Evolutionary conservation across 495 filamentous ascomycete genomes (phyloP), one percentile per base, ranked within the genome.

Genomic region (Diplogelasinospora grovesii): DNA sequence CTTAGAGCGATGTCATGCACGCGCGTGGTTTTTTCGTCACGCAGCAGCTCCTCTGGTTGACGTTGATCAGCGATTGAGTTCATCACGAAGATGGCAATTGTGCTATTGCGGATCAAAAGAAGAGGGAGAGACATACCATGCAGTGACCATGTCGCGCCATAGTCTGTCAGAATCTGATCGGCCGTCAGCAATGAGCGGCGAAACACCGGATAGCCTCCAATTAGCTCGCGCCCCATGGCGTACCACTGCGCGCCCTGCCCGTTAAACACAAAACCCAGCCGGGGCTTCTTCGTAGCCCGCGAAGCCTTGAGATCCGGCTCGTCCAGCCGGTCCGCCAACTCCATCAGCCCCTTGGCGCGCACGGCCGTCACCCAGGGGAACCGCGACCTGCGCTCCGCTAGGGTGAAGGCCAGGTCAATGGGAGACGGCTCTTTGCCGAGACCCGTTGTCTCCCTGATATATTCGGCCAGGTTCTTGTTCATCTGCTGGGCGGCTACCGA

Each of bases 201-300:
- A 20, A 30, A 46, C 5, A 42, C 38, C 5, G 38, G 13, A 24
- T 25, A 40, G 31, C 50, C 36, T 5, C 5, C 29, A 32, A 53
- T 45, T 29, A 76, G 57, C 22, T 62, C 64, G 3, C 54, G 44
- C 1, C 70, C 74, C 75, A 79, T 79, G 4, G 48, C 51, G 11
- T 48, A 19, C 56, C 69, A 77, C 40, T 76, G 69, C 10, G 64
- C 64, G 5, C 64, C 64, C 32, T 68, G 64, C 3, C 65, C 65
- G 3, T 56, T 66, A 36, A 66, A 68, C 5, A 68, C 52, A 33
- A 65, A 65, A 8, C 39, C 56, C 11, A 66, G 16, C 16, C 23
- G 26, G n/a, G 8, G 26, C 16, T 7, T 14, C 19, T 27, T 26
- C 11, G 22, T 18, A 39, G 22, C 14, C 22, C 3, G 36, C 20